Evolutionary conservation across 2,329 filamentous ascomycete genomes (phyloP), one percentile per base, ranked within the genome.

Genomic region (Trichoderma semiorbis): DNA sequence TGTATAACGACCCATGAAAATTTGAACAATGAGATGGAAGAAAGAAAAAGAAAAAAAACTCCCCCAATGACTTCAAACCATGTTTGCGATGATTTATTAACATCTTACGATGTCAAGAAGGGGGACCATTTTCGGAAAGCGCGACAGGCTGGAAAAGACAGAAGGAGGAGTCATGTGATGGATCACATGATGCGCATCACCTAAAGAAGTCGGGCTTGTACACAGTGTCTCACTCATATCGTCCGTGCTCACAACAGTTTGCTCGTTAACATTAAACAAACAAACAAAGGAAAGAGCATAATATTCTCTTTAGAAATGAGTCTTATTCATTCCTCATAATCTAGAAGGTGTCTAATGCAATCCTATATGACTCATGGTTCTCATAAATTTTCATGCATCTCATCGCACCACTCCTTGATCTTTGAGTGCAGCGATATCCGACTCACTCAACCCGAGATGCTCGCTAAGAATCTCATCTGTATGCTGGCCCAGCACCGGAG

Each of bases 401-500:
- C 43, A 89, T 61, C 84, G 81, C 14, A 97, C 84, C 2, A 93
- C 89, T 0, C 93, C 93, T 64, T 89, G 87, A 36, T 85, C 82
- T 77, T 86, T 92, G 74, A 97, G 80, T 11, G 80, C 82, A 53
- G 84, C 79, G 69, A 97, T 91, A 64, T 91, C 86, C 0, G 80
- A 81, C 61, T 85, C 81, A 18, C 82, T 84, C 75, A 93, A 83
- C 0, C 90, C 89, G 21, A 96, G 81, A 26, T 94, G 79, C 28
- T 88, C 86, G 24, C 81, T 79, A 72, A 97, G 81, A 6, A 97
- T 86, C 80, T 96, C 92, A 75, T 93, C 86, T 0, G 94, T 97
- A 81, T 97, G 94, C 82, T 97, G 90, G 0, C 95, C 96, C 39
- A 99, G 83, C 8, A 91, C 92, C 1, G 96, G 96, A 21, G 96